Evolutionary conservation across 306 rosid genomes (phyloP).

Genomic region (Cicer bijugum): DNA sequence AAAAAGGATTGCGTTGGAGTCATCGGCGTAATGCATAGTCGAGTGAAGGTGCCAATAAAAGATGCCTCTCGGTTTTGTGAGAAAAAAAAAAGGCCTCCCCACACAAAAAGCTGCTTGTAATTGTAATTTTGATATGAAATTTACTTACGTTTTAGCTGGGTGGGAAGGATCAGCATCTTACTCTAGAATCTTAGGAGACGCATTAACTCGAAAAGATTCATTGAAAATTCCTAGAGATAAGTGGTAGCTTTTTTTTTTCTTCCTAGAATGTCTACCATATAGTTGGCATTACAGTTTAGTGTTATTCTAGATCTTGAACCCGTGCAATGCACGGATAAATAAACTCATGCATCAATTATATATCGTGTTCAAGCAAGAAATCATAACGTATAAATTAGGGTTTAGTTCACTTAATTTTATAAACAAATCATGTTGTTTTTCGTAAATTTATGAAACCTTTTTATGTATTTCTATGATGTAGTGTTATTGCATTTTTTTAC

Average conservation of each 20-base stretch:
- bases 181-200: not conserved
- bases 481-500: too few species aligned
- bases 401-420: too few species aligned
- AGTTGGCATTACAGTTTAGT: not conserved
- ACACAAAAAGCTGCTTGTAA: slow-evolving; percentile 11
- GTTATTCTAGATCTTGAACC: too few species aligned
- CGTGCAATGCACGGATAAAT: too few species aligned
- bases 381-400: too few species aligned
- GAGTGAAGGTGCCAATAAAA: not conserved
- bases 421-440: too few species aligned
- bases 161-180: not conserved
- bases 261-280: not conserved
- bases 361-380: too few species aligned
- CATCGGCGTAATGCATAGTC: not conserved
- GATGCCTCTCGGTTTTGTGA: not conserved
- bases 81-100: slow-evolving; percentile 3
- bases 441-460: too few species aligned
- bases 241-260: not conserved
- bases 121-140: slow-evolving; percentile 33
- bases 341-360: too few species aligned
- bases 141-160: not conserved
- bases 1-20: slow-evolving; percentile 32
- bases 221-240: not conserved
- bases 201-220: not conserved
- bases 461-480: too few species aligned